Conservation (phyloP, 768 basidiomycete species). For the Leucocoprinus birnbaumii region DNA sequence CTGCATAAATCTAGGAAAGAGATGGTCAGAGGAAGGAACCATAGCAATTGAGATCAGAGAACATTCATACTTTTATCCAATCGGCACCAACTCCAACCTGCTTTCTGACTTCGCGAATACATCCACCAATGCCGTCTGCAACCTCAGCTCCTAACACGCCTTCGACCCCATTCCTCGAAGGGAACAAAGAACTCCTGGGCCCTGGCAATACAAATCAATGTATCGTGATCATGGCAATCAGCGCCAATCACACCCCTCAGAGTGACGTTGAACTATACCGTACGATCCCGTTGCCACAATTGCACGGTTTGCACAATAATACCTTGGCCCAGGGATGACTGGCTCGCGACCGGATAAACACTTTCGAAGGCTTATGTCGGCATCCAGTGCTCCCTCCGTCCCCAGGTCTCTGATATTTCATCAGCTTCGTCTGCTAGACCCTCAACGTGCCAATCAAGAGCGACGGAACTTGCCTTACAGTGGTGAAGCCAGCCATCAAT, state of each 20-base stretch:
- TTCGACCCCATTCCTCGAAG: slow-evolving; percentile 50
- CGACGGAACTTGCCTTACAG: slow-evolving; percentile 48
- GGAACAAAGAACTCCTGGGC: slow-evolving; percentile 45
- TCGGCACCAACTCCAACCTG: slow-evolving; percentile 67
- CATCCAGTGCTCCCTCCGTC: slow-evolving; percentile 65
- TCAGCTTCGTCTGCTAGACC: not conserved
- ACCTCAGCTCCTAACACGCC: slow-evolving; percentile 55
- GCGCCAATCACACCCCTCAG: slow-evolving; percentile 8
- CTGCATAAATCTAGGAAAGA: slow-evolving; percentile 45
- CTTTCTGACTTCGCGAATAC: slow-evolving; percentile 50
- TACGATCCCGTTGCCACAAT: slow-evolving; percentile 63
- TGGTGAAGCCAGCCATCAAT: slow-evolving; percentile 60
- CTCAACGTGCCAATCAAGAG: too few species aligned
- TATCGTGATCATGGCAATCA: not conserved
- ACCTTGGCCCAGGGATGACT: slow-evolving; percentile 58
- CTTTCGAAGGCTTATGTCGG: slow-evolving; percentile 55
- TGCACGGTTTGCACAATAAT: slow-evolving; percentile 57
- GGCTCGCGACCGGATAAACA: slow-evolving; percentile 39
- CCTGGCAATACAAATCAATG: slow-evolving; percentile 29
- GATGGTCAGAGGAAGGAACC: slow-evolving; percentile 4
- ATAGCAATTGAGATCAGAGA: slow-evolving; percentile 4
- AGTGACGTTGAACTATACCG: slow-evolving; percentile 34
- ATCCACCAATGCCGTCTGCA: slow-evolving; percentile 55
- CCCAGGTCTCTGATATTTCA: slow-evolving; percentile 49
- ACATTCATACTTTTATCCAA: slow-evolving; percentile 55